These are phyloP conservation scores for Ramaria rubella DNA, from an alignment of 768 basidiomycete genomes.

Conservation along the genomic window DNA sequence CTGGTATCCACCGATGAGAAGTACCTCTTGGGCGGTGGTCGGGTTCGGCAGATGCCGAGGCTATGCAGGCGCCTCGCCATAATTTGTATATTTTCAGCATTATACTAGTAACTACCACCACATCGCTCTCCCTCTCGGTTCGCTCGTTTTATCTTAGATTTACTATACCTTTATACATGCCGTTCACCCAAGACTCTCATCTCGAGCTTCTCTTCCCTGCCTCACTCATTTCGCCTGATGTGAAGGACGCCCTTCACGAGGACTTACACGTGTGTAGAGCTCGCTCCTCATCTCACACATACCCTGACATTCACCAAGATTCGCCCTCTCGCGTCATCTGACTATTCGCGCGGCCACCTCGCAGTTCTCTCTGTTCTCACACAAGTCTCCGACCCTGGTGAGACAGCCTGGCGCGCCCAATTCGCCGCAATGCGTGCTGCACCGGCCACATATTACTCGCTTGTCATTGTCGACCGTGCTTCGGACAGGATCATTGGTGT, in stretches of 20 bases:
- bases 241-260: constrained; percentile 50
- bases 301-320: constrained; percentile 43
- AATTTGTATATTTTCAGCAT: no score
- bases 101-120: no score
- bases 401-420: constrained; percentile 61
- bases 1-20: no score
- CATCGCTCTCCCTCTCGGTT: no score
- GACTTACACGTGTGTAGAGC: constrained; percentile 56
- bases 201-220: constrained; percentile 78
- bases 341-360: constrained; percentile 79
- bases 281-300: neutral
- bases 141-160: no score
- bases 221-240: constrained; percentile 60
- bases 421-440: constrained; percentile 54
- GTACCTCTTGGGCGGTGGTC: no score
- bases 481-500: constrained; percentile 78
- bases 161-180: constrained; percentile 18
- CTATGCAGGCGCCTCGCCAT: no score
- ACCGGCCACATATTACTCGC: constrained; percentile 66
- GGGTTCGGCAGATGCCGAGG: no score
- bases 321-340: constrained; percentile 82
- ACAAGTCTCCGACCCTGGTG: constrained; percentile 58
- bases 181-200: constrained; percentile 52
- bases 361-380: constrained; percentile 71
- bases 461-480: constrained; percentile 74